Base-by-base conservation (phyloP, 345 rosid species). In the Kernera saxatilis region DNA sequence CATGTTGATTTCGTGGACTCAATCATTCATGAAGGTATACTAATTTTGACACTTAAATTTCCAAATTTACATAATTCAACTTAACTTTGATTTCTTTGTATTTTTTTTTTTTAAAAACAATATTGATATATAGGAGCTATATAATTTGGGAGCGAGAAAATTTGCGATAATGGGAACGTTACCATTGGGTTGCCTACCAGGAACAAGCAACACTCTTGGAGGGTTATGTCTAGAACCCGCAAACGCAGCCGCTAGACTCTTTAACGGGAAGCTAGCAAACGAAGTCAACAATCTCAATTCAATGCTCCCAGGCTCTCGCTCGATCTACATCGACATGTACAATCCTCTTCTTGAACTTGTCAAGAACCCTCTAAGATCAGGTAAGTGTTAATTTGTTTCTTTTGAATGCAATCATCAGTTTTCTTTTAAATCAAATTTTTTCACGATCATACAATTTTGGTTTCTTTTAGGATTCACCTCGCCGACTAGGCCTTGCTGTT, bases 11-110 rank as follows among this genome's bases (percentile, higher is more conserved):
- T 53, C 46, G 21, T 72, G 67, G 41, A 85, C 83, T 41, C 41
- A 78, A 44, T 56, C 67, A 26, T 82, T 83, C 80, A 41, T 76
- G 11, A 41, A 84, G 82, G 88, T 86, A 71, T 12, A 3, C 29
- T 43, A 4, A 6, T n/a, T 33, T 50, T 4, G 1, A 29, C 22
- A 22, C 2, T 67, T 67, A 10, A 13, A 22, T 27, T 29, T 18
- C 43, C 32, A 36, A 48, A 59, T 13, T 59, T 39, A 36, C 32
- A 18, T 45, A 12, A 2, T 1, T 32, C 7, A 29, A 43, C 35
- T n/a, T 44, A 44, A 21, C 10, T 44, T 45, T 69, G 21, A 40
- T 55, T 19, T 68, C n/a, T 26, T 3, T 19, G n/a, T 9, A n/a
- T 9, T 3, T 6, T 9, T 4, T 9, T 29, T 50, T 9, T 6